phyloP scores from a whole-genome alignment of 2,329 filamentous ascomycete species.

The Plectosphaerella cucumerina region DNA sequence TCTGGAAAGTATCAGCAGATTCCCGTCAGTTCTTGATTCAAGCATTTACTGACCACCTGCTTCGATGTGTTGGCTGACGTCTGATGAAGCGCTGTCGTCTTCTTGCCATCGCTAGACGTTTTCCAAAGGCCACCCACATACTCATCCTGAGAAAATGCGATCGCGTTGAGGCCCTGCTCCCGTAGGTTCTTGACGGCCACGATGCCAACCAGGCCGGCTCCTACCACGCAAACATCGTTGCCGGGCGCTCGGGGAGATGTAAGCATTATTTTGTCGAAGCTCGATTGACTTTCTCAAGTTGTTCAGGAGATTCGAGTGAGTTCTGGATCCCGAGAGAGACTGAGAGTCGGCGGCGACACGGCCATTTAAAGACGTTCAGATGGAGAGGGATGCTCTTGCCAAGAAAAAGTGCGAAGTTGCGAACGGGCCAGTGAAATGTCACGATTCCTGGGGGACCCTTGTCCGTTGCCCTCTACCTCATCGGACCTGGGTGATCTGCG shows the following conservation, averaged over 20 bases:
- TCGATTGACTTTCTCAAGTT: too few relatives aligned
- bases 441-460: too few relatives aligned
- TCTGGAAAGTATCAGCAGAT: not conserved
- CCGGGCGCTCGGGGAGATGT: constrained; percentile 3
- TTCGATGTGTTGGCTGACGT: constrained; percentile 11
- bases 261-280: too few relatives aligned
- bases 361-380: too few relatives aligned
- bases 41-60: constrained; percentile 5
- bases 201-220: constrained; percentile 10
- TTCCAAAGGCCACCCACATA: constrained; percentile 13
- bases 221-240: constrained; percentile 21
- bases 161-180: constrained; percentile 11
- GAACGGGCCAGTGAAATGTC: too few relatives aligned
- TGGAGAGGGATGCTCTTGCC: too few relatives aligned
- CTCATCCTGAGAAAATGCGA: constrained; percentile 7
- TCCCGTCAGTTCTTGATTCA: not conserved
- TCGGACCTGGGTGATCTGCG: too few relatives aligned
- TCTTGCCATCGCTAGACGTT: not conserved
- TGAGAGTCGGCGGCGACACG: too few relatives aligned
- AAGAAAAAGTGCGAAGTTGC: too few relatives aligned
- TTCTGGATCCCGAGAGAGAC: too few relatives aligned
- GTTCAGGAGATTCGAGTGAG: too few relatives aligned
- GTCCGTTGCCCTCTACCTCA: too few relatives aligned
- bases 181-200: constrained; percentile 11
- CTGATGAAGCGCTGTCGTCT: constrained; percentile 7